A percentile compares a stretch with the other conserved stretches of the same genome.
These are phyloP conservation scores for Erythrophleum fordii DNA, from an alignment of 306 rosid species.

Conservation along the genomic window DNA sequence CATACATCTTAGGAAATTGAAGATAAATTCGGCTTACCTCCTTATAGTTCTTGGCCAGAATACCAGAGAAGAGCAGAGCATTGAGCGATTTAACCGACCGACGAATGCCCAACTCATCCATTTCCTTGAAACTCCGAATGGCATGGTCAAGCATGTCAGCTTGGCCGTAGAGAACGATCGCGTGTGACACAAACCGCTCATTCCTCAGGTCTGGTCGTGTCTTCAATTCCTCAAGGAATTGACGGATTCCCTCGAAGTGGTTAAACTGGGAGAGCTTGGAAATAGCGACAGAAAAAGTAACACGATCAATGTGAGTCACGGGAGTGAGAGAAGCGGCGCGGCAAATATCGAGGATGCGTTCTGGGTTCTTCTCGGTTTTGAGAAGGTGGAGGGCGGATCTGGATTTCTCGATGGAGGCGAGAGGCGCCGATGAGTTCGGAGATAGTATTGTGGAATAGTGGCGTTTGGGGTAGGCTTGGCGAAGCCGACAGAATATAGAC, in stretches of 20 bases:
- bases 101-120: slow-evolving; percentile 44
- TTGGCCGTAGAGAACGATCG: slow-evolving; percentile 77
- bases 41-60: slow-evolving; percentile 61
- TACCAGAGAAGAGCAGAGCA: slow-evolving; percentile 62
- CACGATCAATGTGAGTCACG: slow-evolving; percentile 69
- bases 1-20: slow-evolving; percentile 64
- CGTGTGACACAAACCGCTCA: slow-evolving; percentile 67
- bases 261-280: slow-evolving; percentile 61
- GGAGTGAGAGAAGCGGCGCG: slow-evolving; percentile 78
- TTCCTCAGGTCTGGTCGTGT: slow-evolving; percentile 69
- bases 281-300: slow-evolving; percentile 67
- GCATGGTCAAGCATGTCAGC: slow-evolving; percentile 76
- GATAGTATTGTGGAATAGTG: slow-evolving; percentile 62
- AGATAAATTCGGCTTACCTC: slow-evolving; percentile 64
- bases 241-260: slow-evolving; percentile 63
- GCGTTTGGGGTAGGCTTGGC: slow-evolving; percentile 38
- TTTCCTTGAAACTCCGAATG: slow-evolving; percentile 52
- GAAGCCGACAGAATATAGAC: slow-evolving; percentile 65
- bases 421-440: slow-evolving; percentile 49
- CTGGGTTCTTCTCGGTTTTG: slow-evolving; percentile 71
- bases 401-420: slow-evolving; percentile 56
- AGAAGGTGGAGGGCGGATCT: slow-evolving; percentile 63
- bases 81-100: slow-evolving; percentile 69
- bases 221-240: slow-evolving; percentile 56
- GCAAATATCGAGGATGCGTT: slow-evolving; percentile 70